Evolutionary conservation across 1,284 basidiomycete genomes (phyloP), one percentile per base, ranked within the genome.

Genomic region (Trametes polyzona): DNA sequence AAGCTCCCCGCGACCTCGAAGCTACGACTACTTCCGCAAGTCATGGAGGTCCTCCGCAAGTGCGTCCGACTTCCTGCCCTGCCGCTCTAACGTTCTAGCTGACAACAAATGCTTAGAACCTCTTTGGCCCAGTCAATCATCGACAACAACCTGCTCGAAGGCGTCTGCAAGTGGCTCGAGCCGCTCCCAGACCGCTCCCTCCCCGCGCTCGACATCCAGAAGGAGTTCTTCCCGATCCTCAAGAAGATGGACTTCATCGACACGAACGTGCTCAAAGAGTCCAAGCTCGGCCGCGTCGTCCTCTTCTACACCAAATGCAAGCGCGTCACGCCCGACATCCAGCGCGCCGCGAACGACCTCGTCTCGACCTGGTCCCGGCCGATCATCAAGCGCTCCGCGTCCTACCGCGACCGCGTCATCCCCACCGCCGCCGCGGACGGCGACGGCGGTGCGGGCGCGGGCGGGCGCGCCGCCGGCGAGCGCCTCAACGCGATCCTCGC

Each of bases 281-380:
- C 92, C 3, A 87, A 88, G 0, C 81, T 99, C 5, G 96, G 96
- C n/a, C 89, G 90, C 57, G 84, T 99, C 62, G 82, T 99, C 17
- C 80, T 98, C 17, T 98, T 99, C 76, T 99, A 99, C 82, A 96
- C 93, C 27, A 93, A 96, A 71, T 92, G 88, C 80, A 92, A 90
- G 71, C 89, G 94, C 47, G 95, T 96, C 42, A 90, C 91, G 8
- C 83, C 91, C 0, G 83, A 88, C 48, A 90, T 99, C 58, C 78
- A 80, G 35, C 87, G 93, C 49, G 85, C 86, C 51, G 96, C 97
- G 11, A 86, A 92, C 65, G 85, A 90, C 43, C 88, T 99, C 46
- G 88, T 98, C 46, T 90, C 89, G 55, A 75, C 80, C 19, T 97
- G 94, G 95, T 93, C 93, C 23, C 83, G 95, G n/a, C 95, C 95